Base-by-base conservation (phyloP, 2,329 filamentous ascomycete genomes). In the Neurospora crassa region DNA sequence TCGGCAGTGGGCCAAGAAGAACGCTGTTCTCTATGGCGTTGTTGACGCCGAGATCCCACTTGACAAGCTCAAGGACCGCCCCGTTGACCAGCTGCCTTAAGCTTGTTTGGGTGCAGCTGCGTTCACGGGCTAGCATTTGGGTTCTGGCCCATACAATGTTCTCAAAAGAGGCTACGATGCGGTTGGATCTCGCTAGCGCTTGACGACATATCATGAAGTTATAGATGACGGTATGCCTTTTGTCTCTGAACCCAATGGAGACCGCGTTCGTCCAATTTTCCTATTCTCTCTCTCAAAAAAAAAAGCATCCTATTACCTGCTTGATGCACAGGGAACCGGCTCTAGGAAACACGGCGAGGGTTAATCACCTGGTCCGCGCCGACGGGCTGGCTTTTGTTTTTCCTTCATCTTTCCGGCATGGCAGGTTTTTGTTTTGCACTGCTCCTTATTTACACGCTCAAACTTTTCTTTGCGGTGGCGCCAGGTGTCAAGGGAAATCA, bases 1-100 rank as follows among this genome's bases (percentile, higher is more conserved):
- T 43, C 92, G 95, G 77, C 89, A 92, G 78, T 99, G 96, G 96
- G 93, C 94, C 71, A 97, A 97, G 86, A 92, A 91, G 81, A 92
- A 92, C 76, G 88, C 88, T 3, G 77, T 80, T 40, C 78, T 84
- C 69, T 89, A 89, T 72, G 87, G 85, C 73, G 84, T 91, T 73
- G 79, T 79, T 40, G 84, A 88, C 72, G 81, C 82, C 34, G 79
- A 84, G 67, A 76, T 86, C 70, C 82, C 83, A 67, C 81, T 88
- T 72, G 86, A 88, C 73, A 83, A 88, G 73, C 79, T 84, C 73
- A 63, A 18, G 14, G 53, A 63, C 29, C 24, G 53, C 53, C 53
- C 40, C 40, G 37, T 42, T 41, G 67, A 63, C 29, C 24, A 63
- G 29, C 53, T 63, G 16, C 53, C 53, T 63, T 63, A 63, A 63